Evolutionary conservation across 331 rosid genomes (phyloP), one percentile per base, ranked within the genome.

Genomic region (Quercus phellos): DNA sequence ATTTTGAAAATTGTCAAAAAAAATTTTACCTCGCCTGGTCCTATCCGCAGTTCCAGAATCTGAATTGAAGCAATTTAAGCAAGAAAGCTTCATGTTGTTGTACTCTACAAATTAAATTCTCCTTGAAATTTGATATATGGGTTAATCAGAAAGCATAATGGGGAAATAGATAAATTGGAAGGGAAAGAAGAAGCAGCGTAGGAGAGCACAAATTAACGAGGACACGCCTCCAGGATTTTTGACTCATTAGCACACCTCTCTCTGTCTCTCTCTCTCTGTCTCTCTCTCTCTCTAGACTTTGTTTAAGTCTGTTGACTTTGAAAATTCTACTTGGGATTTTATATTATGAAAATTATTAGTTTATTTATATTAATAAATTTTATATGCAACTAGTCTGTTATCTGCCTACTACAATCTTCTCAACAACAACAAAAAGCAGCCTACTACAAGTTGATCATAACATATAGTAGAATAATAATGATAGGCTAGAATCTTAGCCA

Each of bases 11-110:
- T 1, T 32, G 16, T 32, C 14, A 4, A n/a, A 32, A 24, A 30
- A 1, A 24, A 78, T 0, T 0, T 35, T 81, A 91, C 97, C 97
- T n/a, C 35, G 82, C 12, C 72, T 46, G 84, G 81, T 51, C 42
- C 64, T 54, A 17, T 80, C 58, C 26, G 11, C 53, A 3, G 74
- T 76, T 69, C 2, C 6, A 5, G 72, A 72, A 27, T 78, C 79
- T 26, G 87, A 43, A 5, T 79, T 75, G 85, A 85, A 87, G 79
- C 96, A 92, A 76, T 16, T 1, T 18, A 18, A 27, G 73, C 85
- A 79, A 18, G 77, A 80, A 60, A 63, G 70, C 83, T 90, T 94
- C 97, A 94, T 91, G 59, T 67, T 50, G 67, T 3, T n/a, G 26
- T 21, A 38, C 46, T 70, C 12, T 60, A 38, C 38, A 22, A 2